Conservation (phyloP, 345 rosid genomes). For the Camelina laxa region DNA sequence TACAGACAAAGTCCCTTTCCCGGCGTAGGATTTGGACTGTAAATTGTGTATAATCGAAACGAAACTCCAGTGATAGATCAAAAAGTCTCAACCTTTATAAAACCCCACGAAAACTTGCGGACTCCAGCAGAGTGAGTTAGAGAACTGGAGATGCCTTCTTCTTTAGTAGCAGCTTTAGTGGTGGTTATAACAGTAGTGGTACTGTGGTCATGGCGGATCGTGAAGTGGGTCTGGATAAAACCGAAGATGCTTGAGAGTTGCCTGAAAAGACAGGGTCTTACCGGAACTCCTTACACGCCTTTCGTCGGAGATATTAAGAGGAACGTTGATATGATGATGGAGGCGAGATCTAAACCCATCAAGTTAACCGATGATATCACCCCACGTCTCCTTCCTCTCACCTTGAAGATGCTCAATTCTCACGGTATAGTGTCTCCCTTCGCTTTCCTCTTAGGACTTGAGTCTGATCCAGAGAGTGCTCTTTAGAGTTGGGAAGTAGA, state of each 20-base stretch:
- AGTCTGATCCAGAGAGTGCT: background rate
- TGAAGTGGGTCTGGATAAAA: slow-evolving; percentile 55
- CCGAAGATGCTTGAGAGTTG: slow-evolving; percentile 55
- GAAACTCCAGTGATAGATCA: slow-evolving; percentile 1
- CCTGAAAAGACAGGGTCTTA: slow-evolving; percentile 54
- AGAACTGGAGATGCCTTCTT: slow-evolving; percentile 27
- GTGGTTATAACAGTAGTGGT: background rate
- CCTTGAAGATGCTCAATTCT: slow-evolving; percentile 38
- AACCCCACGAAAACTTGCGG: background rate
- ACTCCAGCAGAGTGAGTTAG: slow-evolving; percentile 8
- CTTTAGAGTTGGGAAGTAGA: background rate
- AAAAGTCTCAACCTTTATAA: background rate
- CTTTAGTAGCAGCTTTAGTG: slow-evolving; percentile 27
- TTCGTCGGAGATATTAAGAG: slow-evolving; percentile 52
- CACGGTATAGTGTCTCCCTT: slow-evolving; percentile 40
- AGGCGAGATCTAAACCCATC: slow-evolving; percentile 47
- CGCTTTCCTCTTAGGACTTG: background rate
- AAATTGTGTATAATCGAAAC: slow-evolving; percentile 7
- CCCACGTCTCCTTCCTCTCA: slow-evolving; percentile 49
- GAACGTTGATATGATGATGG: slow-evolving; percentile 26
- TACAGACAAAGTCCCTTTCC: slow-evolving; percentile 9
- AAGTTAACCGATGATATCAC: slow-evolving; percentile 45
- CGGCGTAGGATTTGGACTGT: slow-evolving; percentile 25
- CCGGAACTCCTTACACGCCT: slow-evolving; percentile 49
- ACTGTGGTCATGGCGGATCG: slow-evolving; percentile 46